Percentiles rank a stretch among this genome's conserved stretches.
Evolutionary conservation across 495 filamentous ascomycete species (phyloP).

Genomic region (Aspergillus carlsbadensis): DNA sequence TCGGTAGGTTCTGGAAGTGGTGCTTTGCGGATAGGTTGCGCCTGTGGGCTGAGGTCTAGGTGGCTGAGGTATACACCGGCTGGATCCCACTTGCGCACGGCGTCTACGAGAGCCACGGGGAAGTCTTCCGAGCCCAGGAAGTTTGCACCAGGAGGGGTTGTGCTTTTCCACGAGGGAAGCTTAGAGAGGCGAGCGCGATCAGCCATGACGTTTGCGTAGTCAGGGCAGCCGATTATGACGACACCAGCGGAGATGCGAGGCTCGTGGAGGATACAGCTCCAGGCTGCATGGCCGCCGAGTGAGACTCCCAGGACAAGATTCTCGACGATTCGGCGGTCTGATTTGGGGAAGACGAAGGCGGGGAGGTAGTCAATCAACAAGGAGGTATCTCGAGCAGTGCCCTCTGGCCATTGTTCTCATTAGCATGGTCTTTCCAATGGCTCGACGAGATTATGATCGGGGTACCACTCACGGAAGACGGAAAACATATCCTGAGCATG

Average conservation of each 20-base stretch:
- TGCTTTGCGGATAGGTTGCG: slow-evolving; percentile 27
- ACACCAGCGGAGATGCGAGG: slow-evolving; percentile 73
- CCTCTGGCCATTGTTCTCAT: slow-evolving; percentile 42
- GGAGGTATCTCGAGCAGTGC: slow-evolving; percentile 73
- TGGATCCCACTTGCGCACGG: slow-evolving; percentile 64
- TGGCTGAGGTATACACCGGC: slow-evolving; percentile 64
- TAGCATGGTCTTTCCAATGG: neutral
- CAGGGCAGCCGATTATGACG: slow-evolving; percentile 84
- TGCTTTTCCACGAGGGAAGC: slow-evolving; percentile 56
- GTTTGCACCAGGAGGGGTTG: slow-evolving; percentile 52
- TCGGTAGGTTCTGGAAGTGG: slow-evolving; percentile 48
- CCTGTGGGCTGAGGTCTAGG: slow-evolving; percentile 30
- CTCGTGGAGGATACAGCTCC: slow-evolving; percentile 77
- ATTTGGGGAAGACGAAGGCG: slow-evolving; percentile 66
- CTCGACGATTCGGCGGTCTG: slow-evolving; percentile 54
- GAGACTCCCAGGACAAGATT: slow-evolving; percentile 80
- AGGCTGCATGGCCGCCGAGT: slow-evolving; percentile 85
- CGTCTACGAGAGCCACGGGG: slow-evolving; percentile 61
- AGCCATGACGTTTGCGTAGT: slow-evolving; percentile 75
- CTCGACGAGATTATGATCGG: neutral
- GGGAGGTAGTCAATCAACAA: slow-evolving; percentile 70
- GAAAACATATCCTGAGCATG: slow-evolving; percentile 91
- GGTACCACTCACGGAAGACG: slow-evolving; percentile 48
- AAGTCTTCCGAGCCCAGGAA: slow-evolving; percentile 79
- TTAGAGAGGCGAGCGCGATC: slow-evolving; percentile 77